phyloP scores from a whole-genome alignment of 2,329 filamentous ascomycete species.

The Trichoderma brevicompactum region DNA sequence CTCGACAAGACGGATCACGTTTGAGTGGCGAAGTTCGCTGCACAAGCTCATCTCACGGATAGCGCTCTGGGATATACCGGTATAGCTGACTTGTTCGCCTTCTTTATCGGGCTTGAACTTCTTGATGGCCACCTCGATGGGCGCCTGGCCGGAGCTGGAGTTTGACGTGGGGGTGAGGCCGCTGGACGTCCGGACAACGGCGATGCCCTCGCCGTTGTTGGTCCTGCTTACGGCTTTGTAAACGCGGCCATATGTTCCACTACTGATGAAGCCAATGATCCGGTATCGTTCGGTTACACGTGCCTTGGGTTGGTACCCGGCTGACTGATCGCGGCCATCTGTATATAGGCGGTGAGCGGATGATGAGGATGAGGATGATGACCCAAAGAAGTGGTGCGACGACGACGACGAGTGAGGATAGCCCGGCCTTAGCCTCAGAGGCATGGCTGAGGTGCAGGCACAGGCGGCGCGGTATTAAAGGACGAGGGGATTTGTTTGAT shows the following conservation, averaged over 20 bases:
- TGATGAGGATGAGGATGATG: constrained; percentile 31
- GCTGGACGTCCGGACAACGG: constrained; percentile 23
- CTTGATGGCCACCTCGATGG: constrained; percentile 88
- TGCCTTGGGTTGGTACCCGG: constrained; percentile 74
- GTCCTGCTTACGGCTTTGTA: constrained; percentile 85
- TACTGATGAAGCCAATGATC: constrained; percentile 97
- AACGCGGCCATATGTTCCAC: constrained; percentile 94
- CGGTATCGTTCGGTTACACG: constrained; percentile 92
- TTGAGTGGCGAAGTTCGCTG: constrained; percentile 84
- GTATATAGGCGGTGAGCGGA: constrained; percentile 44
- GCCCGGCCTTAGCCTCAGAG: constrained; percentile 42
- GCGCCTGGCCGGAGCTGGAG: constrained; percentile 5
- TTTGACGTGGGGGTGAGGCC: constrained; percentile 56
- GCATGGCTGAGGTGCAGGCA: constrained; percentile 37
- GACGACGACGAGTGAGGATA: constrained; percentile 34
- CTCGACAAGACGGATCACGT: constrained; percentile 88
- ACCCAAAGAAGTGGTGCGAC: constrained; percentile 29
- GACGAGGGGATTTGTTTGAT: background rate
- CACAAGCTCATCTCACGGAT: constrained; percentile 97
- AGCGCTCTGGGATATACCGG: constrained; percentile 95
- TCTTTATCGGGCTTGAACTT: constrained; percentile 99
- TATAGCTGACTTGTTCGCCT: constrained; percentile 91
- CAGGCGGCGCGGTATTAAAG: background rate
- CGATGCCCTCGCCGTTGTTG: background rate
- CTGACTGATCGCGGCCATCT: constrained; percentile 60